Evolutionary conservation across 2,329 filamentous ascomycete genomes (phyloP).

Genomic region (Leptographium wingfieldii): DNA sequence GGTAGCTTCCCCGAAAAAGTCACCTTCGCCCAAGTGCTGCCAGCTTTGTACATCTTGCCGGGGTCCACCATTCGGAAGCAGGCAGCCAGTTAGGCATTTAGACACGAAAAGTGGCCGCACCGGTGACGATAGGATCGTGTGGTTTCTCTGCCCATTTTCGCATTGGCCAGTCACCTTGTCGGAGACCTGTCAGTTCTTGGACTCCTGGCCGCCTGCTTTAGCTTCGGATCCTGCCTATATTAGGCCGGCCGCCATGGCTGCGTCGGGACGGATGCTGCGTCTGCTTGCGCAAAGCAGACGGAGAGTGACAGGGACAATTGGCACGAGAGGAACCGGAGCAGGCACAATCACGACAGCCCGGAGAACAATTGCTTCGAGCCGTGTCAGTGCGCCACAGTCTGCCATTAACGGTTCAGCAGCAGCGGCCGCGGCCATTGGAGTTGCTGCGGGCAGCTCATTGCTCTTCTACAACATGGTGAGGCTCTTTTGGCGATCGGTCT

Average conservation of each 20-base stretch:
- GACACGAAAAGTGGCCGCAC: constrained; percentile 6
- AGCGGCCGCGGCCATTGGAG: not conserved
- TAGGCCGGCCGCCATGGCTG: constrained; percentile 2
- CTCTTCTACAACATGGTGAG: not conserved
- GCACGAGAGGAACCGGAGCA: not conserved
- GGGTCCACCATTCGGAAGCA: not conserved
- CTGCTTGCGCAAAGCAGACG: constrained; percentile 14
- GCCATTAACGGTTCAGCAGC: not conserved
- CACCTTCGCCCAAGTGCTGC: not conserved
- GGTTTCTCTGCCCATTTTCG: constrained; percentile 11
- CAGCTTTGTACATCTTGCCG: not conserved
- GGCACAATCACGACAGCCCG: not conserved
- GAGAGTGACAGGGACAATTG: not conserved
- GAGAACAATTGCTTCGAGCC: not conserved
- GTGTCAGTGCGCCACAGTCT: not conserved
- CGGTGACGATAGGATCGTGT: constrained; percentile 11
- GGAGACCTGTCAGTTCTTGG: not conserved
- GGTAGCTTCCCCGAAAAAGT: not conserved
- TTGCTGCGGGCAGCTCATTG: not conserved
- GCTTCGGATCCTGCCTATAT: not conserved
- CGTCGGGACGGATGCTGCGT: constrained; percentile 7
- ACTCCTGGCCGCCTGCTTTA: not conserved
- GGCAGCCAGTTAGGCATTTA: not conserved
- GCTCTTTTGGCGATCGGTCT: not conserved
- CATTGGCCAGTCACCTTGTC: not conserved